These are phyloP conservation scores for Aspergillus fructus DNA, from an alignment of 2,329 filamentous ascomycete species.

Conservation along the genomic window DNA sequence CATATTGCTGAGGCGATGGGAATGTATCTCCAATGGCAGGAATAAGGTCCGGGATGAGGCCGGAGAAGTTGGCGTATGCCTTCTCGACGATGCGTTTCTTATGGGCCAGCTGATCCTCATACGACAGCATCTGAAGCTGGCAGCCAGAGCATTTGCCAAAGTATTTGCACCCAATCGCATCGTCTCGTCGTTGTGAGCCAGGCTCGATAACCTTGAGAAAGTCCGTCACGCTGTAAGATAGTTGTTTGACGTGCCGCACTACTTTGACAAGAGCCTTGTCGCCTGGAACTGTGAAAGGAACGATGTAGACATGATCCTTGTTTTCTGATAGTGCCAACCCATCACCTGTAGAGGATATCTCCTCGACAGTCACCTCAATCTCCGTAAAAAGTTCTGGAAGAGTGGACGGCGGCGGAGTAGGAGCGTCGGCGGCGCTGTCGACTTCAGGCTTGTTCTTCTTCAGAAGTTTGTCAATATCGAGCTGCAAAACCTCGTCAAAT, in stretches of 20 bases:
- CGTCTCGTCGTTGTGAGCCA: conserved; percentile 73
- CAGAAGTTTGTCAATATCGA: conserved; percentile 56
- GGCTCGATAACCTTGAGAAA: conserved; percentile 75
- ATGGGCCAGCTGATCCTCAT: conserved; percentile 77
- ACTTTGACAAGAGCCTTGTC: conserved; percentile 78
- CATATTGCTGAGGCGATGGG: conserved; percentile 84
- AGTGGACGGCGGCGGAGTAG: conserved; percentile 17
- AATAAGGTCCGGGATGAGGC: conserved; percentile 71
- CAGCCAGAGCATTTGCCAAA: conserved; percentile 87
- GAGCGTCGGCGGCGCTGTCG: conserved; percentile 20
- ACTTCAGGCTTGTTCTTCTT: conserved; percentile 28
- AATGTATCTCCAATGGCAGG: conserved; percentile 81
- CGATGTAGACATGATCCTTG: conserved; percentile 72
- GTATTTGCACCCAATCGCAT: conserved; percentile 77
- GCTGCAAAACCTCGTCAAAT: conserved; percentile 64
- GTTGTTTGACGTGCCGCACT: conserved; percentile 65
- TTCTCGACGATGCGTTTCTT: conserved; percentile 87
- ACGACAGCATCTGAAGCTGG: conserved; percentile 96
- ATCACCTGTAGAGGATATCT: conserved; percentile 88
- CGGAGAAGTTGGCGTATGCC: conserved; percentile 87
- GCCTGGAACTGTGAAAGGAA: conserved; percentile 85
- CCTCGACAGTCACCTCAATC: conserved; percentile 75
- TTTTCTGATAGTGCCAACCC: conserved; percentile 73
- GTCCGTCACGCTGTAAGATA: conserved; percentile 75
- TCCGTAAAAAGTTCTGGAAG: conserved; percentile 70